These are phyloP conservation scores for Petasospora fabianii DNA, from an alignment of 1,139 yeast species.

Conservation along the genomic window DNA sequence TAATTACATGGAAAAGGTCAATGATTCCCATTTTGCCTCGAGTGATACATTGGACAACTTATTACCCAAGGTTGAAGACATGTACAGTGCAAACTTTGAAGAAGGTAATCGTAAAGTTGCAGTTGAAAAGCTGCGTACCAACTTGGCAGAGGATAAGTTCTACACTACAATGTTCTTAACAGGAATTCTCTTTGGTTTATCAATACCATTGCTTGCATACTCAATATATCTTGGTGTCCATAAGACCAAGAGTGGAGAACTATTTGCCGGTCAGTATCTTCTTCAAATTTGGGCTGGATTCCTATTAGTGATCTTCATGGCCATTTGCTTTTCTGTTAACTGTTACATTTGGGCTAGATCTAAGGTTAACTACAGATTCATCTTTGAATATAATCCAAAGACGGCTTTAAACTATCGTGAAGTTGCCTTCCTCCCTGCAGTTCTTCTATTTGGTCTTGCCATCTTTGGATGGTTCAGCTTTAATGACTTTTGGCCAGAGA, in stretches of 20 bases:
- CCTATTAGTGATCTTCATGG: slow-evolving; percentile 56
- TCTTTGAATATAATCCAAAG: slow-evolving; percentile 79
- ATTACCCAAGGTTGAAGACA: slow-evolving; percentile 58
- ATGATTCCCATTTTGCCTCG: slow-evolving; percentile 52
- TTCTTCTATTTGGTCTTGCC: slow-evolving; percentile 53
- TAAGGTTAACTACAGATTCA: slow-evolving; percentile 85
- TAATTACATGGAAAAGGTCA: slow-evolving; percentile 57
- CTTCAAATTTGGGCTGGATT: slow-evolving; percentile 94
- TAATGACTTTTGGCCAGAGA: slow-evolving; percentile 58
- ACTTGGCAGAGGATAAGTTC: slow-evolving; percentile 36
- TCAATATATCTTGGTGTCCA: slow-evolving; percentile 34
- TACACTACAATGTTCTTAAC: slow-evolving; percentile 49
- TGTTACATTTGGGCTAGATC: slow-evolving; percentile 68
- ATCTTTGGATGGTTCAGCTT: slow-evolving; percentile 75
- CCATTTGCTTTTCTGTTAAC: slow-evolving; percentile 62
- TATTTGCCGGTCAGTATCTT: slow-evolving; percentile 54
- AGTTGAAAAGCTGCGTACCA: slow-evolving; percentile 64
- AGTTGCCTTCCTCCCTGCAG: slow-evolving; percentile 50
- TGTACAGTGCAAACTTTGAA: slow-evolving; percentile 66
- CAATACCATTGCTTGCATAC: slow-evolving; percentile 47
- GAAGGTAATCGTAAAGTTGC: slow-evolving; percentile 71
- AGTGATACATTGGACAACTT: slow-evolving; percentile 66
- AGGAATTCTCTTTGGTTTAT: slow-evolving; percentile 68
- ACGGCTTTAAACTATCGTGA: slow-evolving; percentile 67
- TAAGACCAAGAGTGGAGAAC: slow-evolving; percentile 29